phyloP scores from a whole-genome alignment of 768 basidiomycete genomes.

The Sporobolomyces roseus region DNA sequence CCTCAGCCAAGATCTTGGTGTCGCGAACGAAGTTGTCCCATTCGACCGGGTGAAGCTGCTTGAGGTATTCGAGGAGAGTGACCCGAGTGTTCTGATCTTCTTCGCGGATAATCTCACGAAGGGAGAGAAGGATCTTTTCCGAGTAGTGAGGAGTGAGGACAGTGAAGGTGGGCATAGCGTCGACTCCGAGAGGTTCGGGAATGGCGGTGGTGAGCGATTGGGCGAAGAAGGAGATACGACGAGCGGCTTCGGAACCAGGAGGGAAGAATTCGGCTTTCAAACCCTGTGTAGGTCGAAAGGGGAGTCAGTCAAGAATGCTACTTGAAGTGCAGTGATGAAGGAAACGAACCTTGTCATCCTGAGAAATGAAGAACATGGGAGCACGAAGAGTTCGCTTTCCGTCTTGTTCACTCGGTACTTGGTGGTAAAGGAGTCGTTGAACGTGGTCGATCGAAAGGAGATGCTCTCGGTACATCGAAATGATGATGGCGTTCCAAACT shows the following conservation, averaged over 20 bases:
- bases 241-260: conserved; percentile 86
- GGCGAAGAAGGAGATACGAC: conserved; percentile 97
- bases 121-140: conserved; percentile 95
- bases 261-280: conserved; percentile 90
- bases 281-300: conserved; percentile 46
- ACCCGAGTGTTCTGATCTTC: conserved; percentile 96
- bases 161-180: conserved; percentile 99
- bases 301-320: not conserved
- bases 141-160: conserved; percentile 97
- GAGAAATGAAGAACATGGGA: conserved; percentile 96
- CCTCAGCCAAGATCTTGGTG: conserved; percentile 97
- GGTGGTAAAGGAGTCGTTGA: conserved; percentile 95
- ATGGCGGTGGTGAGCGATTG: conserved; percentile 94
- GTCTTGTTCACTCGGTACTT: conserved; percentile 83
- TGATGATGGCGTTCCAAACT: conserved; percentile 99
- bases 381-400: conserved; percentile 88
- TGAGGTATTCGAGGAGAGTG: conserved; percentile 93
- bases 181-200: conserved; percentile 87
- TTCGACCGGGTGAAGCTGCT: conserved; percentile 94
- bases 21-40: conserved; percentile 99
- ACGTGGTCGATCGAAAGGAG: conserved; percentile 98
- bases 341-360: conserved; percentile 63
- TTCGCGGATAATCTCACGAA: conserved; percentile 97
- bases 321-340: not conserved
- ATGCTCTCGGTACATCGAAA: conserved; percentile 99